Base-by-base conservation (phyloP, 345 rosid genomes). In the Excoecaria agallocha region DNA sequence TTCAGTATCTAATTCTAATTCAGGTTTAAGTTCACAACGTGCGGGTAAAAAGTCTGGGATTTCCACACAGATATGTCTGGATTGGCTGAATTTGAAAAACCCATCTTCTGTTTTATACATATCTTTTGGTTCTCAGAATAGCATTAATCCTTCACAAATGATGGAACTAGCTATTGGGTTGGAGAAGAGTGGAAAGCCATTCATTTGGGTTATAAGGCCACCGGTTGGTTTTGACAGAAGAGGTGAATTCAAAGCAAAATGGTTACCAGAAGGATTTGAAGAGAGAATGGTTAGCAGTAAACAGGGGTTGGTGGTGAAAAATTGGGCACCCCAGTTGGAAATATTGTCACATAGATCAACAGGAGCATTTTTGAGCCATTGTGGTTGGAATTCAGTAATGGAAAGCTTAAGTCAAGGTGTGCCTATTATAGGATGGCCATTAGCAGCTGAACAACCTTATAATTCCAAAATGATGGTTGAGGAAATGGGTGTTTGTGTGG, bases 321-420 rank as follows among this genome's bases (percentile, higher is more conserved):
- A 78, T 74, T 88, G 87, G 88, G 92, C 84, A 39, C 86, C 90
- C 1, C 90, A 88, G 66, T 35, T 82, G 83, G 89, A 81, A 68
- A 88, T 86, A 4, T 78, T 86, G 73, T 70, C 75, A 9, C 90
- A 86, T 37, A 5, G 22, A 24, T 84, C 90, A 0, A 86, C 82
- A 0, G 84, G 87, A 24, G 85, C 81, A 10, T 86, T 88, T 72
- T 22, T 86, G 10, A 86, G 87, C 74, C 86, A 86, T 48, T 86
- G 90, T 17, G 90, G 90, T 9, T 86, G 92, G 92, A 88, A 88
- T 72, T 86, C 87, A 1, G 76, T 75, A 13, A 1, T 81, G 84
- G 92, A 88, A 75, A 85, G 90, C 78, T 82, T 86, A 24, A 85
- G 88, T 65, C 84, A 85, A 70, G 90, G 88, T 0, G 83, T 86